A percentile compares a stretch with the other conserved stretches of the same genome.
Conservation (phyloP, 495 filamentous ascomycete genomes). For the Friedmanniomyces simplex region DNA sequence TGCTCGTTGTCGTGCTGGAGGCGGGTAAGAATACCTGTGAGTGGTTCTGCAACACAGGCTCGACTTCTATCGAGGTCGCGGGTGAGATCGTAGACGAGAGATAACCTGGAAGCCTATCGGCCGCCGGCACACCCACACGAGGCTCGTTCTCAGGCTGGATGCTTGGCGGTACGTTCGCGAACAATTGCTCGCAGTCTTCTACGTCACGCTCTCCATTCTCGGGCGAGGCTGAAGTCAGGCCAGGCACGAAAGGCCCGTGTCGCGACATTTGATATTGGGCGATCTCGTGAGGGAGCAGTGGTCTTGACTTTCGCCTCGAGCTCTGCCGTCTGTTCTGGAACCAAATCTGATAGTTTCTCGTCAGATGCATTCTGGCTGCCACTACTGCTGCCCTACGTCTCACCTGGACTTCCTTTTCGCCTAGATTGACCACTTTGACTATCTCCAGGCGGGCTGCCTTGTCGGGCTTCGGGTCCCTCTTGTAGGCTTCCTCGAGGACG, state of each 20-base stretch:
- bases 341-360: conserved; percentile 62
- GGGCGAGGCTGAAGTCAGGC: not conserved
- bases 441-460: conserved; percentile 78
- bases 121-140: too few relatives aligned
- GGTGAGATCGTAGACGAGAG: too few relatives aligned
- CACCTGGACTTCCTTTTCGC: conserved; percentile 97
- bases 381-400: conserved; percentile 28
- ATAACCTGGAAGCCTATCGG: too few relatives aligned
- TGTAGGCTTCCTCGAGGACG: conserved; percentile 80
- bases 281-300: conserved; percentile 70
- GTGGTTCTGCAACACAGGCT: too few relatives aligned
- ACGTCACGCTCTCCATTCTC: not conserved
- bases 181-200: too few relatives aligned
- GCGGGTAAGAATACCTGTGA: too few relatives aligned
- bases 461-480: conserved; percentile 80
- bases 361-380: not conserved
- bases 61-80: too few relatives aligned
- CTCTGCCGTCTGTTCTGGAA: conserved; percentile 97
- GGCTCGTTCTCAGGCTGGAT: too few relatives aligned
- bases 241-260: not conserved
- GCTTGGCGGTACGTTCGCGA: too few relatives aligned
- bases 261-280: conserved; percentile 19
- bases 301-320: conserved; percentile 80
- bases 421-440: conserved; percentile 73
- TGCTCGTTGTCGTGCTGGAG: too few relatives aligned